Conservation (phyloP, 495 filamentous ascomycete species). For the Hapsidospora chrysogenum region DNA sequence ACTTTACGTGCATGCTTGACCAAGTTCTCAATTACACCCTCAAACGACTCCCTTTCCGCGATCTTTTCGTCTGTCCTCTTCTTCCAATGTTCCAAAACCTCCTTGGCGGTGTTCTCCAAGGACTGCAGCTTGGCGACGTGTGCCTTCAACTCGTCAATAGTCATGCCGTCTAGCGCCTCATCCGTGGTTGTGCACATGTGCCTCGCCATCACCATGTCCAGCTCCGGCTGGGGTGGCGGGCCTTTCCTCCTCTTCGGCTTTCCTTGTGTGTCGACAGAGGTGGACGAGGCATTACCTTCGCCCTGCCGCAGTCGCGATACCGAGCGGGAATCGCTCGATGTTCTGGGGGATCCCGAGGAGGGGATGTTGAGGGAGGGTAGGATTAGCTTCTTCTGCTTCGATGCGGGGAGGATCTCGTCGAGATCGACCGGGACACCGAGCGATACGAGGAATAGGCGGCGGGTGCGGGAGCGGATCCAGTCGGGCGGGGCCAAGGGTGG, state of each 20-base stretch:
- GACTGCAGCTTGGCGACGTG: conserved; percentile 60
- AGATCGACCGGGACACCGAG: conserved; percentile 92
- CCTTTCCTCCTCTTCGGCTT: conserved; percentile 30
- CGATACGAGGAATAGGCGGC: conserved; percentile 88
- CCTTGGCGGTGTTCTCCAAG: conserved; percentile 48
- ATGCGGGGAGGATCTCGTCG: conserved; percentile 90
- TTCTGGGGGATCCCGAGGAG: conserved; percentile 31
- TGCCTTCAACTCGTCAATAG: conserved; percentile 50
- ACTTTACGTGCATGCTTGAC: conserved; percentile 88
- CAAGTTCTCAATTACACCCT: conserved; percentile 94
- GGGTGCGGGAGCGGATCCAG: conserved; percentile 94
- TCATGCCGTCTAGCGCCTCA: conserved; percentile 60
- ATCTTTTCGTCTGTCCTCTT: conserved; percentile 68
- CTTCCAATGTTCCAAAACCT: conserved; percentile 80
- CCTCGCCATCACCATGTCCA: conserved; percentile 64
- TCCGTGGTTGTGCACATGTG: conserved; percentile 72
- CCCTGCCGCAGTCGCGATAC: conserved; percentile 32
- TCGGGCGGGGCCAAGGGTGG: conserved; percentile 91
- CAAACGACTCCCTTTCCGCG: conserved; percentile 87
- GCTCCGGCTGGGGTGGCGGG: conserved; percentile 47
- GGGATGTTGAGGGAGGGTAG: conserved; percentile 65
- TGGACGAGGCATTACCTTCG: conserved; percentile 35
- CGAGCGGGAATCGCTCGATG: conserved; percentile 31
- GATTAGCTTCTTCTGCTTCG: conserved; percentile 94
- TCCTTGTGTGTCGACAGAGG: conserved; percentile 37